phyloP scores from a whole-genome alignment of 495 filamentous ascomycete species.

The Collariella sp. region DNA sequence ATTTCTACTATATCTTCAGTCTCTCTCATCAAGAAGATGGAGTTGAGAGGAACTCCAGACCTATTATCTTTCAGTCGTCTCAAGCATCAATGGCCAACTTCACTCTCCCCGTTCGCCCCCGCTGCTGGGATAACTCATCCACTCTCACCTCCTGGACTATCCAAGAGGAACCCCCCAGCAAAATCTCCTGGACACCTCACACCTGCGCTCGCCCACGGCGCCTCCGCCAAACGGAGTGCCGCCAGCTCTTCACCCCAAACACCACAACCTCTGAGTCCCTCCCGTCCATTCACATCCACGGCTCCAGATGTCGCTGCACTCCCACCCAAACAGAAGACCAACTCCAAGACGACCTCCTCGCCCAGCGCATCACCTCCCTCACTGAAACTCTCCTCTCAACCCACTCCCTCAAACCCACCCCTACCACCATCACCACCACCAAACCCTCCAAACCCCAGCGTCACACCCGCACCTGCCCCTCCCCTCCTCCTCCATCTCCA shows the following conservation, averaged over 20 bases:
- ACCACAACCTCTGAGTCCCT: neutral
- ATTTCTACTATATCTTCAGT: too few relatives aligned
- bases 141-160: neutral
- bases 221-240: conserved; percentile 3
- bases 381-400: neutral
- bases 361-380: conserved; percentile 4
- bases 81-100: neutral
- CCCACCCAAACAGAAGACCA: neutral
- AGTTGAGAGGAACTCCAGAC: neutral
- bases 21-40: too few relatives aligned
- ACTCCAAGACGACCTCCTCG: conserved; percentile 7
- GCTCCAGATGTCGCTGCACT: conserved; percentile 8
- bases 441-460: neutral
- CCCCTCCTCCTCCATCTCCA: neutral
- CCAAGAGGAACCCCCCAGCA: neutral
- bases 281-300: conserved; percentile 8
- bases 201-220: neutral
- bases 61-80: neutral
- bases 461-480: neutral
- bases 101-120: neutral
- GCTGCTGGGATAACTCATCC: neutral
- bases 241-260: conserved; percentile 3
- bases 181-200: neutral
- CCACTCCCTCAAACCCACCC: neutral
- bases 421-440: neutral